Conservation (phyloP, 2,329 filamentous ascomycete species). For the Rachicladosporium sp. region DNA sequence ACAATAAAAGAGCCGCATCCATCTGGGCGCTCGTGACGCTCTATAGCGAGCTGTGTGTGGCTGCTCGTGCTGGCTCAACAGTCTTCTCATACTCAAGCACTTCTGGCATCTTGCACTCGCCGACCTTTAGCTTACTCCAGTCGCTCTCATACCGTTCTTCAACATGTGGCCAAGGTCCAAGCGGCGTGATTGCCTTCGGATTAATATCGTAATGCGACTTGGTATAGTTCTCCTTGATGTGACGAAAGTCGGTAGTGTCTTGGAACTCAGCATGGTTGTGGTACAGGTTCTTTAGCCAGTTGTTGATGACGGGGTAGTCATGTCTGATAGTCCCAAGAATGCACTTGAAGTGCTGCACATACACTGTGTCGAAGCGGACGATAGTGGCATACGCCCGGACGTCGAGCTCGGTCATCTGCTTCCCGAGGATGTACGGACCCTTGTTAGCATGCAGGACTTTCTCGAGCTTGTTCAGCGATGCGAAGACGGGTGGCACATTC, state of each 20-base stretch:
- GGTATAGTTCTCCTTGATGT: slow-evolving; percentile 58
- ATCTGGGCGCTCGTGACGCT: no score
- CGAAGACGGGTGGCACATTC: slow-evolving; percentile 44
- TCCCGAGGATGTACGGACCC: slow-evolving; percentile 46
- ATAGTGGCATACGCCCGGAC: slow-evolving; percentile 45
- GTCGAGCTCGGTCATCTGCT: slow-evolving; percentile 47
- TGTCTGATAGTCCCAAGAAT: slow-evolving; percentile 47
- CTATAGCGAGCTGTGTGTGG: no score
- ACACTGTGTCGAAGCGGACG: slow-evolving; percentile 44
- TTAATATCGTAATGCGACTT: slow-evolving; percentile 51
- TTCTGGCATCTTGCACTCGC: slow-evolving; percentile 33
- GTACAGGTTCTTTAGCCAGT: slow-evolving; percentile 49
- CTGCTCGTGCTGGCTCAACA: slow-evolving; percentile 6
- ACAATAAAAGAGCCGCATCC: no score
- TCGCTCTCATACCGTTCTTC: slow-evolving; percentile 40
- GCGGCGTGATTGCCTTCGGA: slow-evolving; percentile 48
- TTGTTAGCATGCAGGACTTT: slow-evolving; percentile 32
- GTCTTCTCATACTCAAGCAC: slow-evolving; percentile 23
- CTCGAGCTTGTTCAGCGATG: slow-evolving; percentile 48
- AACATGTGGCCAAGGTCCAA: slow-evolving; percentile 48
- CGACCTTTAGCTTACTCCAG: slow-evolving; percentile 36
- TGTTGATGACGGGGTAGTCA: slow-evolving; percentile 47
- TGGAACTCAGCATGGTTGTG: slow-evolving; percentile 43
- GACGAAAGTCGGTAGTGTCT: slow-evolving; percentile 51
- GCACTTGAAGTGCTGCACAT: slow-evolving; percentile 54